Base-by-base conservation (phyloP, 176 grass and related monocot genomes). In the Paspalum vaginatum region DNA sequence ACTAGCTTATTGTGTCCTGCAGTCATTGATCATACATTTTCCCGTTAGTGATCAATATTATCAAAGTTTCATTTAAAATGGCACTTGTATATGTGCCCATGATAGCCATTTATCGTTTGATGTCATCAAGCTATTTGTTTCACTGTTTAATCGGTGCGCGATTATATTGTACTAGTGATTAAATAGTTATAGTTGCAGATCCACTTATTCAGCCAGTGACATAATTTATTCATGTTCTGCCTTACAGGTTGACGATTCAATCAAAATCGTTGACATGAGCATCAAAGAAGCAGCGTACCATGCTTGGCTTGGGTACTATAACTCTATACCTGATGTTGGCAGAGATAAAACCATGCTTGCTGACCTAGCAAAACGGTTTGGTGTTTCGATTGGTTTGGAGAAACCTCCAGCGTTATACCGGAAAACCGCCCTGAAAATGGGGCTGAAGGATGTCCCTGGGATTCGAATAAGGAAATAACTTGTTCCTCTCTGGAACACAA, bases 271-370 rank as follows among this genome's bases (percentile, higher is more conserved):
- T 13, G 95, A 98, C 48, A 87, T 74, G 54, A 94, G 90, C 85
- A 98, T 98, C 55, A 98, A 94, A 78, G 95, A 98, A 78, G 87
- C 92, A 20, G 90, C 92, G 0, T 98, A 94, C 46, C 95, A 94
- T 37, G 95, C 92, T 0, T 98, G 95, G 92, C 92, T 94, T 53
- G 95, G 92, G 2, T 94, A 94, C 56, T 98, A 94, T 37, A 93
- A 98, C 48, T 94, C 92, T 3, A 87, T 98, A 3, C 49, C 21
- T 27, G 91, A 93, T 5, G 54, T 98, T 58, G 88, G 92, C 60
- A 88, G 90, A 69, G 85, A 98, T 59, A 98, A 94, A 74, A 81
- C 84, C 27, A 91, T 65, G 75, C 92, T 98, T 9, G 92, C 71
- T 54, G 95, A 94, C 10, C 71, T 98, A 16, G 95, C 95, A 59